These are phyloP conservation scores for Polytolypa hystricis DNA, from an alignment of 2,329 filamentous ascomycete genomes.

Conservation along the genomic window DNA sequence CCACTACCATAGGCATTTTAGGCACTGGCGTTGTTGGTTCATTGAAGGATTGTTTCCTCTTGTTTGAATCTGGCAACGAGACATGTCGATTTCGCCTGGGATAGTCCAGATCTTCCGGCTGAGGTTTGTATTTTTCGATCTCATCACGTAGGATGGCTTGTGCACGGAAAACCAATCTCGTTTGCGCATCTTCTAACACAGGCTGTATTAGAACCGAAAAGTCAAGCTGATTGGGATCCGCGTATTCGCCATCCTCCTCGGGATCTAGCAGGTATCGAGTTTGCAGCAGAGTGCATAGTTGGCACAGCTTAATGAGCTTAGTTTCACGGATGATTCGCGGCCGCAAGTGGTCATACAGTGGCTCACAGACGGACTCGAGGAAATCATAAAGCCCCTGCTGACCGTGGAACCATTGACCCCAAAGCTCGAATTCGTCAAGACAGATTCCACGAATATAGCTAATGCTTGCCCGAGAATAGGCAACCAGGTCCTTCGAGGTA, in stretches of 20 bases:
- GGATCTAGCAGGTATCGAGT: constrained; percentile 52
- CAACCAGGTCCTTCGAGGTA: constrained; percentile 51
- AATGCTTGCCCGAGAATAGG: constrained; percentile 53
- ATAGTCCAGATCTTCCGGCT: constrained; percentile 55
- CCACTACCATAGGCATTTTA: constrained; percentile 40
- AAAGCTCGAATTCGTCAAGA: constrained; percentile 56
- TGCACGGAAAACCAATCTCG: constrained; percentile 54
- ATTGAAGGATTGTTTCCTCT: constrained; percentile 37
- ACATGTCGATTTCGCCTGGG: constrained; percentile 41
- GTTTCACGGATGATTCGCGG: constrained; percentile 57
- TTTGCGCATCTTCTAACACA: constrained; percentile 57
- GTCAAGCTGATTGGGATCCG: constrained; percentile 45
- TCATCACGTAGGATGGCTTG: constrained; percentile 53
- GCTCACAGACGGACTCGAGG: constrained; percentile 55
- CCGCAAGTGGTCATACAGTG: constrained; percentile 54
- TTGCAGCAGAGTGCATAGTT: constrained; percentile 55
- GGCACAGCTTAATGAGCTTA: constrained; percentile 54
- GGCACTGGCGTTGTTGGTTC: constrained; percentile 29
- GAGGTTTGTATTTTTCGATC: constrained; percentile 55
- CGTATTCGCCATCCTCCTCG: constrained; percentile 42
- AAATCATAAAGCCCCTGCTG: constrained; percentile 55
- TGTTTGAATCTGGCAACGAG: constrained; percentile 30
- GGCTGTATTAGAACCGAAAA: constrained; percentile 53
- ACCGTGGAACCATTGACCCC: constrained; percentile 55
- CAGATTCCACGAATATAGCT: constrained; percentile 56